These are phyloP conservation scores for Sordariomycetes sp. DNA, from an alignment of 2,329 filamentous ascomycete species.

Conservation along the genomic window DNA sequence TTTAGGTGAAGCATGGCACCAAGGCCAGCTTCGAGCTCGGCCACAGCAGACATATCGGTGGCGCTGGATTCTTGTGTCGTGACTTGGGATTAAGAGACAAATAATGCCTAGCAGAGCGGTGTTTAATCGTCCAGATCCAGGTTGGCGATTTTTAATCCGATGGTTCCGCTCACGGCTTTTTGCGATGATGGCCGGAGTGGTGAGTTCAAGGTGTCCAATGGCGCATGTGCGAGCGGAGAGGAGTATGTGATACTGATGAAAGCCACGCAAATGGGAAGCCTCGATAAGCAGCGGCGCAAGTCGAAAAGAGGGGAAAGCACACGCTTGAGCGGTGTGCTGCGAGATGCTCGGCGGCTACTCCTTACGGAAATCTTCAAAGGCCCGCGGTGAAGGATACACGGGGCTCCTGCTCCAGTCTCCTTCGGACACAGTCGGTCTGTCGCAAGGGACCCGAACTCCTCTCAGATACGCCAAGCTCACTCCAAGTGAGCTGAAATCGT, in stretches of 20 bases:
- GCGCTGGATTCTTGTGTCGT: not conserved
- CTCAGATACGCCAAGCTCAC: not conserved
- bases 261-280: too few relatives aligned
- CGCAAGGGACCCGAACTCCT: not conserved
- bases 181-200: not conserved
- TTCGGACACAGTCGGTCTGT: not conserved
- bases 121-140: not conserved
- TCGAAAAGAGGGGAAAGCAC: not conserved
- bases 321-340: not conserved
- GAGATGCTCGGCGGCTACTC: not conserved
- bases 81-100: not conserved
- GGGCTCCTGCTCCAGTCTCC: not conserved
- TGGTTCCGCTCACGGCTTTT: too few relatives aligned
- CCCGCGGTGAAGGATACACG: not conserved
- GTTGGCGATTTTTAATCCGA: not conserved
- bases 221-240: not conserved
- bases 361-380: not conserved
- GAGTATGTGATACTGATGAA: too few relatives aligned
- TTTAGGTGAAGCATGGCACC: slow-evolving; percentile 87
- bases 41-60: slow-evolving; percentile 46
- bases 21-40: slow-evolving; percentile 80
- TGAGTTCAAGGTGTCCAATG: not conserved
- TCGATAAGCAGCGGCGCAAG: not conserved
- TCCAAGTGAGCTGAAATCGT: not conserved
- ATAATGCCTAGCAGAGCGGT: not conserved